A percentile compares a stretch with the other conserved stretches of the same genome.
These are phyloP conservation scores for Acrocalymma vagum DNA, from an alignment of 2,329 filamentous ascomycete species.

Conservation along the genomic window DNA sequence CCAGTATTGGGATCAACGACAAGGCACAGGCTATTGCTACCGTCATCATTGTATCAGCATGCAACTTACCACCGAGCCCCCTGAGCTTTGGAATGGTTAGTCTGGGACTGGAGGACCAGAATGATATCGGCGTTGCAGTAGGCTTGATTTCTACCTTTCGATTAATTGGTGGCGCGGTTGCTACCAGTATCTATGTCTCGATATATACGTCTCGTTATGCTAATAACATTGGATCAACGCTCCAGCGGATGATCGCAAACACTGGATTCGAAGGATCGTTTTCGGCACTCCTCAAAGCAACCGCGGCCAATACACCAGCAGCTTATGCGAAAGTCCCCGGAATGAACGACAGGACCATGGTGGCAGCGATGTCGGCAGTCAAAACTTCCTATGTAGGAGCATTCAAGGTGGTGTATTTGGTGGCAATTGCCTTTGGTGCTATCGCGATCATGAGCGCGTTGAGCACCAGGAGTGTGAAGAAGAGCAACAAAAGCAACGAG, in stretches of 20 bases:
- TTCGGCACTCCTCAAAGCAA: slow-evolving; percentile 34
- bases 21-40: slow-evolving; percentile 48
- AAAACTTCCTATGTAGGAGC: slow-evolving; percentile 44
- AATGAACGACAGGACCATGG: slow-evolving; percentile 33
- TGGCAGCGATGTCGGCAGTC: slow-evolving; percentile 36
- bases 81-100: slow-evolving; percentile 47
- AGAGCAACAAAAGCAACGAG: slow-evolving; percentile 36
- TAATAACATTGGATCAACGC: slow-evolving; percentile 7
- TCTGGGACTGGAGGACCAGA: slow-evolving; percentile 46
- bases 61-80: slow-evolving; percentile 41
- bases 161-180: slow-evolving; percentile 48
- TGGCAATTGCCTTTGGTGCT: slow-evolving; percentile 47
- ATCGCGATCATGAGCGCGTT: slow-evolving; percentile 40
- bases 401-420: slow-evolving; percentile 47
- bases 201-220: slow-evolving; percentile 43
- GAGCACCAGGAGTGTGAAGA: slow-evolving; percentile 41
- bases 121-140: slow-evolving; percentile 48
- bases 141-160: slow-evolving; percentile 50
- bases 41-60: slow-evolving; percentile 37
- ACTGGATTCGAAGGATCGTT: slow-evolving; percentile 13
- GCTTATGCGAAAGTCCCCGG: slow-evolving; percentile 40
- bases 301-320: slow-evolving; percentile 40
- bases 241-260: slow-evolving; percentile 5
- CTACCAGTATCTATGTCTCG: slow-evolving; percentile 50
- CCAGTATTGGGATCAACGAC: slow-evolving; percentile 41